A percentile compares a stretch with the other conserved stretches of the same genome.
phyloP scores from a whole-genome alignment of 2,329 filamentous ascomycete genomes.

The Paecilomyces fulvus region DNA sequence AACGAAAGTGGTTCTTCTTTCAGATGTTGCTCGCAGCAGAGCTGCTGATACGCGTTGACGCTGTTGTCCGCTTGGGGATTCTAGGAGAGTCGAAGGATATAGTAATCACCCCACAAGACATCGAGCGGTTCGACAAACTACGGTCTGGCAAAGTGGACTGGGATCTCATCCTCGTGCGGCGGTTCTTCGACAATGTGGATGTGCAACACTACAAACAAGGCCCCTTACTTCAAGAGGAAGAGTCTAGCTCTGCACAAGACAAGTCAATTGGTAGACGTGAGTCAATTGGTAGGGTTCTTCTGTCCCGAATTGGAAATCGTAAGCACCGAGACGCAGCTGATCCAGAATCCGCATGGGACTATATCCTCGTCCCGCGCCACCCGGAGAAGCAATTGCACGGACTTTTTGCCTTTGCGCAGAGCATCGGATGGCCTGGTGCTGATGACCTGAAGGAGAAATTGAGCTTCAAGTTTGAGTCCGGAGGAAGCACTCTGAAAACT shows the following conservation, averaged over 20 bases:
- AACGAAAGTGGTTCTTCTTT: constrained; percentile 46
- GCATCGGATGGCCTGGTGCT: constrained; percentile 42
- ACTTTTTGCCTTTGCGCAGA: constrained; percentile 42
- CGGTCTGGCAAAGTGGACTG: constrained; percentile 47
- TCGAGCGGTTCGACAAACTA: constrained; percentile 37
- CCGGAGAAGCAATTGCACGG: constrained; percentile 40
- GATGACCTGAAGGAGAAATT: constrained; percentile 30
- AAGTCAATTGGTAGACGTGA: constrained; percentile 10
- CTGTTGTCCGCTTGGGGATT: constrained; percentile 34
- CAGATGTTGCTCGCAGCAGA: constrained; percentile 49
- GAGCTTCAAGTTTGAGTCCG: constrained; percentile 24
- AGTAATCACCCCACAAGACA: constrained; percentile 34
- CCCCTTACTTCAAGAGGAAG: neutral
- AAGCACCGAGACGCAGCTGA: constrained; percentile 12
- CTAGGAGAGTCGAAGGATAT: constrained; percentile 31
- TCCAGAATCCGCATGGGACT: constrained; percentile 23
- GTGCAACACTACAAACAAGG: constrained; percentile 19
- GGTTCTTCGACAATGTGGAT: constrained; percentile 45
- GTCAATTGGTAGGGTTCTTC: constrained; percentile 10
- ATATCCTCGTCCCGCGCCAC: constrained; percentile 27
- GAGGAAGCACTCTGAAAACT: constrained; percentile 9
- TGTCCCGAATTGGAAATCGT: constrained; percentile 17
- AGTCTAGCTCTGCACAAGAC: neutral
- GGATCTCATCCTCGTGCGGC: constrained; percentile 46
- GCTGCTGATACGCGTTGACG: constrained; percentile 46